A percentile compares a stretch with the other conserved stretches of the same genome.
Evolutionary conservation across 768 basidiomycete species (phyloP).

Genomic region (Erythrobasidium yunnanense): DNA sequence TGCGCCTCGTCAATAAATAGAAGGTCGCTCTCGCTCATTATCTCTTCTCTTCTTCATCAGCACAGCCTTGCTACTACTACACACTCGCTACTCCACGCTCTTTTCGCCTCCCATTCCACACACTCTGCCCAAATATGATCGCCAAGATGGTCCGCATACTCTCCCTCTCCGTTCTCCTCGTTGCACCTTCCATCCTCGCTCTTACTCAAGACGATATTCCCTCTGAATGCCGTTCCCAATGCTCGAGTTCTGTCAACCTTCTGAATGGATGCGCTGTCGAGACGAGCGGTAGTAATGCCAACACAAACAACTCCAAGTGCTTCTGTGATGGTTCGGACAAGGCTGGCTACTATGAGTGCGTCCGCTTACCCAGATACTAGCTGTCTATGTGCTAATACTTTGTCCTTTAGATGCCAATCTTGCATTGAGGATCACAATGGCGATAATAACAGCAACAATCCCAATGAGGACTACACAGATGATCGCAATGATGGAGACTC

Average conservation of each 20-base stretch:
- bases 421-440: not conserved
- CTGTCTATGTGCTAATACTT: no score
- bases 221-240: not conserved
- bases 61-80: not conserved
- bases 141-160: no score
- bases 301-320: not conserved
- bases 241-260: not conserved
- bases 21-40: no score
- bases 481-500: not conserved
- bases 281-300: constrained; percentile 2
- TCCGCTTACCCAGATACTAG: not conserved
- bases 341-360: constrained; percentile 4
- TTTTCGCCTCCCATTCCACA: no score
- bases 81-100: not conserved
- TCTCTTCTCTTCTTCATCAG: not conserved
- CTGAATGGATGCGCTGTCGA: constrained; percentile 15
- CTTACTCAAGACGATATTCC: constrained; percentile 2
- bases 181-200: not conserved
- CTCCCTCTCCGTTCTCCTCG: no score
- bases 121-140: no score
- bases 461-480: not conserved
- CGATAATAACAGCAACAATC: constrained; percentile 2
- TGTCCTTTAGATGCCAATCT: not conserved
- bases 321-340: not conserved
- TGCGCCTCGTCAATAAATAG: no score